Conservation (phyloP, 805 yeast genomes). For the Starmerella bombicola region DNA sequence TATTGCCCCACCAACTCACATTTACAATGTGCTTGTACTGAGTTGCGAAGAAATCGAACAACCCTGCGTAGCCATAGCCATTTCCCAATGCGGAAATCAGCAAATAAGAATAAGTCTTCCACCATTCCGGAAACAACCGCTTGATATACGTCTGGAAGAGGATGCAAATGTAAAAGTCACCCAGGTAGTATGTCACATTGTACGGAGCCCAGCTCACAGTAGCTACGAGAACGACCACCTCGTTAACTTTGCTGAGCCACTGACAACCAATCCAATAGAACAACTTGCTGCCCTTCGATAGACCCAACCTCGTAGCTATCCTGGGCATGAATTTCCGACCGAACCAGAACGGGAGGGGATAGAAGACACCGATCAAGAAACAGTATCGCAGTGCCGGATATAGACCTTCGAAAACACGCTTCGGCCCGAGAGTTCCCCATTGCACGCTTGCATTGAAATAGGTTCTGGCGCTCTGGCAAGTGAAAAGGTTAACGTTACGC, state of each 20-base stretch:
- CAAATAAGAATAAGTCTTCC: slow-evolving; percentile 42
- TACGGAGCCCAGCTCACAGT: slow-evolving; percentile 32
- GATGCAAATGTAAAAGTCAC: slow-evolving; percentile 32
- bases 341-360: slow-evolving; percentile 17
- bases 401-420: slow-evolving; percentile 35
- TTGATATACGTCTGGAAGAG: slow-evolving; percentile 36
- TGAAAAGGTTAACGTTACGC: slow-evolving; percentile 31
- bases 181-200: slow-evolving; percentile 34
- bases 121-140: slow-evolving; percentile 36
- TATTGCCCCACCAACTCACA: slow-evolving; percentile 55
- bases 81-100: slow-evolving; percentile 38
- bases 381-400: slow-evolving; percentile 53
- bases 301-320: slow-evolving; percentile 1
- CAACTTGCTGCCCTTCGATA: slow-evolving; percentile 30
- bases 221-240: slow-evolving; percentile 8
- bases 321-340: slow-evolving; percentile 7
- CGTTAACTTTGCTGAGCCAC: slow-evolving; percentile 11
- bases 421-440: slow-evolving; percentile 55
- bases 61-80: slow-evolving; percentile 40
- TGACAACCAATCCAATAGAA: slow-evolving; percentile 35
- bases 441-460: slow-evolving; percentile 40
- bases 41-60: slow-evolving; percentile 35
- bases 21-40: slow-evolving; percentile 36
- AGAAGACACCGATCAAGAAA: slow-evolving; percentile 41
- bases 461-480: slow-evolving; percentile 32